These are phyloP conservation scores for Fusarium aywerte DNA, from an alignment of 2,329 filamentous ascomycete genomes.

Conservation along the genomic window DNA sequence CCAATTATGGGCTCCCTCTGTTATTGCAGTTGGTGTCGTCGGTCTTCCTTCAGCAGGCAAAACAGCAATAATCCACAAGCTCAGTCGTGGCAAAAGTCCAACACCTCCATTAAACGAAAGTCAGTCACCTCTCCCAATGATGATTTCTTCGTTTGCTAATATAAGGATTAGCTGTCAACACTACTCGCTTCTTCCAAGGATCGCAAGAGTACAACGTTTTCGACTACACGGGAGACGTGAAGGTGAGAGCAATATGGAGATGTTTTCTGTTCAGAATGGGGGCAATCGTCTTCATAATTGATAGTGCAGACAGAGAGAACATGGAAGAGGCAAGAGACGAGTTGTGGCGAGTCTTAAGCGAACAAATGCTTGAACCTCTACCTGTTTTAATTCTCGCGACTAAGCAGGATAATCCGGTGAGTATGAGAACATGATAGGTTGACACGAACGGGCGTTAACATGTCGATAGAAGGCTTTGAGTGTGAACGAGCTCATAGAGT, in stretches of 20 bases:
- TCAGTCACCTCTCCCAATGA: background rate
- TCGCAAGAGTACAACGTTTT: conserved; percentile 1
- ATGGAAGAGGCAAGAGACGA: background rate
- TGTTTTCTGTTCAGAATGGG: background rate
- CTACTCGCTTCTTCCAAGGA: accelerated
- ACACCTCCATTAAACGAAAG: background rate
- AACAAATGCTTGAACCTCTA: background rate
- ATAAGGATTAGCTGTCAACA: background rate
- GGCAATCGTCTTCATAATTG: conserved; percentile 3
- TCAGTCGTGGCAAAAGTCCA: background rate
- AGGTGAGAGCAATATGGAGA: conserved; percentile 4
- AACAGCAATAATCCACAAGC: background rate
- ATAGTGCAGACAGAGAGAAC: background rate
- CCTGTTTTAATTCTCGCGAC: conserved; percentile 17
- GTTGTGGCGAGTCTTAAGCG: background rate
- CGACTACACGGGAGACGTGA: background rate
- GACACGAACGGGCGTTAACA: background rate
- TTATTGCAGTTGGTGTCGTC: background rate
- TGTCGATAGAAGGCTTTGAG: background rate
- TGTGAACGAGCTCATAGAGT: background rate
- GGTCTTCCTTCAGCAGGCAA: conserved; percentile 1
- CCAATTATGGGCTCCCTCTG: background rate
- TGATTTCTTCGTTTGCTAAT: background rate
- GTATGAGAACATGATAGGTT: background rate
- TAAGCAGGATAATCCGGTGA: conserved; percentile 16